phyloP scores from a whole-genome alignment of 2,329 filamentous ascomycete genomes.

The Orbilia brochopaga region DNA sequence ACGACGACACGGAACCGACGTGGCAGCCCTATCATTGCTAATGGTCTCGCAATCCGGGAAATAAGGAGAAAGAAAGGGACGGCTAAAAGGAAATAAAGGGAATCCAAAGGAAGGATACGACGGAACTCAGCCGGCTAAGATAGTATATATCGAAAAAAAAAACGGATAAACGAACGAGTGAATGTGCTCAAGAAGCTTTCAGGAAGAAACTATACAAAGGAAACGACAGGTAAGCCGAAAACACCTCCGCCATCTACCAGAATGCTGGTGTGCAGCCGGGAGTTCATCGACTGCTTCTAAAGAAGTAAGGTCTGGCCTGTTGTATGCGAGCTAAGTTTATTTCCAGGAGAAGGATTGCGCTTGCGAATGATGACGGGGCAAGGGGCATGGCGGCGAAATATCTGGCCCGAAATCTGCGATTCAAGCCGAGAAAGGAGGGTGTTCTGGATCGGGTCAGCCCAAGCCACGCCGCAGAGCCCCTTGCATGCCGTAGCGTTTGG shows the following conservation, averaged over 20 bases:
- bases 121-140: background rate
- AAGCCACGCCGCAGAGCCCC: background rate
- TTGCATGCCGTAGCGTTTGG: background rate
- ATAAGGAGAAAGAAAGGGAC: background rate
- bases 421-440: slow-evolving; percentile 19
- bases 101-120: slow-evolving; percentile 3
- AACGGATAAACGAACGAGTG: background rate
- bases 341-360: slow-evolving; percentile 22
- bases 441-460: background rate
- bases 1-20: slow-evolving; percentile 26
- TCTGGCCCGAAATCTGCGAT: background rate
- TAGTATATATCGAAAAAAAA: background rate
- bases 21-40: slow-evolving; percentile 22
- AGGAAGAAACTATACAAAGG: background rate
- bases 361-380: slow-evolving; percentile 23
- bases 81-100: slow-evolving; percentile 3
- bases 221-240: slow-evolving; percentile 1
- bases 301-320: background rate
- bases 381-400: slow-evolving; percentile 12
- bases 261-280: background rate
- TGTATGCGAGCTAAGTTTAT: background rate
- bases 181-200: background rate
- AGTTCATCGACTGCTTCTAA: background rate
- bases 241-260: background rate
- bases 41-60: background rate